Evolutionary conservation across 1,284 basidiomycete genomes (phyloP), one percentile per base, ranked within the genome.

Genomic region (Thelephora terrestris): DNA sequence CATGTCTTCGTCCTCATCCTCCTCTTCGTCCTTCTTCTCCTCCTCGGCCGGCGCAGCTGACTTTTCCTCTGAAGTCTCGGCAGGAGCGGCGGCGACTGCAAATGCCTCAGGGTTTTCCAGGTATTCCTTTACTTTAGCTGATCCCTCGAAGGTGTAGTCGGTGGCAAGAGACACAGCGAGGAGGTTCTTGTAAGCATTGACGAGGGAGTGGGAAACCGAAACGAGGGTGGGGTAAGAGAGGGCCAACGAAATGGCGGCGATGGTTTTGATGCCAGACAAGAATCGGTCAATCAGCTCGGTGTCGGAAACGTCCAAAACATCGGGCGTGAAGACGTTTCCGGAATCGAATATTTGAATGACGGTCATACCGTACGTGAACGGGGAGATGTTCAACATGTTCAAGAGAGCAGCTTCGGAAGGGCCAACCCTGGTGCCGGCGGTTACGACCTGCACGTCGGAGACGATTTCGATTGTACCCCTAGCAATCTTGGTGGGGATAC

Each of bases 401-500:
- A 99, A 76, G 61, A 99, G 79, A 53, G 93, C 94, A 52, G 96
- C 95, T 74, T 99, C 95, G 70, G 95, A 99, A 18, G 87, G 68
- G 60, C 96, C 96, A 68, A 99, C 95, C 78, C 91, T 91, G 59
- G 79, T 85, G 58, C 94, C 94, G 51, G 83, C 90, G 47, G 74
- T 72, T 61, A 99, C 91, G 74, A 99, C 94, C 75, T 96, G 85
- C 65, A 99, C 87, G 66, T 98, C 95, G 57, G 84, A 82, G 54
- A 97, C 92, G 67, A 99, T 99, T 88, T 99, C 95, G 64, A 99
- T 99, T 50, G 96, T 99, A 81, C 95, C 95, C 86, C 95, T 90
- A 52, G 96, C 94, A 63, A 99, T 99, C 85, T 99, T 99, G 72
- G 95, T 99, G 47, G 96, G 95, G 69, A 99, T 94, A 79, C 91